Percentiles rank a stretch among this genome's conserved stretches.
Conservation (phyloP, 805 yeast genomes). For the Blastobotrys peoriensis region DNA sequence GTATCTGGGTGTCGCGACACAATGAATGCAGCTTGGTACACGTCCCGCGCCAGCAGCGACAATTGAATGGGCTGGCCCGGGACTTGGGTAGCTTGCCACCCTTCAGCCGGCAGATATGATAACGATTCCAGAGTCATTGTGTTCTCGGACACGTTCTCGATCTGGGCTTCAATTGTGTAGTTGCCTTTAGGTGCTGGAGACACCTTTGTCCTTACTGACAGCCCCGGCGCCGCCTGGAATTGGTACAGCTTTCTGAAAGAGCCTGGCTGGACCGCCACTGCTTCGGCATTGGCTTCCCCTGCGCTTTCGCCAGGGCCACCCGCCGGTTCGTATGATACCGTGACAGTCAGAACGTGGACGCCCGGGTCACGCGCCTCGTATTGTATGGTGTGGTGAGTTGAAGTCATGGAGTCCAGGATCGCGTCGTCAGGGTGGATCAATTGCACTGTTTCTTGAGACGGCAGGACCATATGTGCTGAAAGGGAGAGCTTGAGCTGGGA, state of each 20-base stretch:
- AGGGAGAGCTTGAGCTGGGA: constrained; percentile 10
- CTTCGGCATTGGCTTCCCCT: background rate
- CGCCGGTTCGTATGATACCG: constrained; percentile 17
- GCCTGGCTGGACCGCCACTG: constrained; percentile 8
- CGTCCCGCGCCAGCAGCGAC: constrained; percentile 26
- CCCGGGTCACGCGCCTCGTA: constrained; percentile 27
- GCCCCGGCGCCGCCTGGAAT: constrained; percentile 28
- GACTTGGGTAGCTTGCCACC: constrained; percentile 19
- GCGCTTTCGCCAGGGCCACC: background rate
- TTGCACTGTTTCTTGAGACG: constrained; percentile 11
- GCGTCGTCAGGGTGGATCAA: constrained; percentile 10
- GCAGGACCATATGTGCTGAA: constrained; percentile 14
- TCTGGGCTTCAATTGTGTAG: constrained; percentile 28
- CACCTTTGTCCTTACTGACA: constrained; percentile 26
- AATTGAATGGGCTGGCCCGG: constrained; percentile 1
- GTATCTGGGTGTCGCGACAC: constrained; percentile 16
- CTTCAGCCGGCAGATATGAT: constrained; percentile 22
- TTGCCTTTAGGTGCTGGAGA: constrained; percentile 10
- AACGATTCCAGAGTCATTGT: constrained; percentile 26
- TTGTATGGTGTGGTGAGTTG: constrained; percentile 14
- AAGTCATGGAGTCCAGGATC: constrained; percentile 1
- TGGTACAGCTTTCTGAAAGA: constrained; percentile 24
- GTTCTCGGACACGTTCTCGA: constrained; percentile 29
- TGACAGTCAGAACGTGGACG: constrained; percentile 21
- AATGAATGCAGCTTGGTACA: constrained; percentile 24